A percentile compares a stretch with the other conserved stretches of the same genome.
These are phyloP conservation scores for Aureobasidium sp. DNA, from an alignment of 2,329 filamentous ascomycete genomes.

Conservation along the genomic window DNA sequence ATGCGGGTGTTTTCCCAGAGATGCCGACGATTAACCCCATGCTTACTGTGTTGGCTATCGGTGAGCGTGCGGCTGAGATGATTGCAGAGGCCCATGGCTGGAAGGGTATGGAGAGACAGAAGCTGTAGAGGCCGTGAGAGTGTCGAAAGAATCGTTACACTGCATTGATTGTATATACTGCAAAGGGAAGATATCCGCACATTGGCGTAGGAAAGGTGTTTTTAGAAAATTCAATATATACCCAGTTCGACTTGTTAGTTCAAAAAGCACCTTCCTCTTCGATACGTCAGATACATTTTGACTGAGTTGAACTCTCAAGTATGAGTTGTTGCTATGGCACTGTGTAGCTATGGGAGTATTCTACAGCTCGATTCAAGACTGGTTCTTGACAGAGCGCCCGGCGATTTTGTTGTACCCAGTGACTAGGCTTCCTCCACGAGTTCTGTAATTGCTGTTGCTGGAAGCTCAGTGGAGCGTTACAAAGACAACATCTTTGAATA, in stretches of 20 bases:
- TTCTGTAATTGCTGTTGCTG: background rate
- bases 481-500: background rate
- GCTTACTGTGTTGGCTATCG: constrained; percentile 78
- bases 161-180: constrained; percentile 1
- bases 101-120: constrained; percentile 50
- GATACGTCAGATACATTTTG: background rate
- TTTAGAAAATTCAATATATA: background rate
- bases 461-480: background rate
- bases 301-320: background rate
- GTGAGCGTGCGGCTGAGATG: constrained; percentile 77
- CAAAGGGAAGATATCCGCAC: background rate
- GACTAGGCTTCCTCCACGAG: background rate
- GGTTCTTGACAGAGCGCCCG: background rate
- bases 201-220: background rate
- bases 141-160: background rate
- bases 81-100: constrained; percentile 67
- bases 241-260: background rate
- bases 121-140: constrained; percentile 35
- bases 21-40: constrained; percentile 86
- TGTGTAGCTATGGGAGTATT: background rate
- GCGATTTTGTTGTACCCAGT: background rate
- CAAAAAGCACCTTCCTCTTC: background rate
- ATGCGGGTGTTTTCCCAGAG: constrained; percentile 81
- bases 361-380: background rate
- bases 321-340: background rate